A percentile compares a stretch with the other conserved stretches of the same genome.
These are phyloP conservation scores for Erucastrum elatum DNA, from an alignment of 345 rosid genomes.

Conservation along the genomic window DNA sequence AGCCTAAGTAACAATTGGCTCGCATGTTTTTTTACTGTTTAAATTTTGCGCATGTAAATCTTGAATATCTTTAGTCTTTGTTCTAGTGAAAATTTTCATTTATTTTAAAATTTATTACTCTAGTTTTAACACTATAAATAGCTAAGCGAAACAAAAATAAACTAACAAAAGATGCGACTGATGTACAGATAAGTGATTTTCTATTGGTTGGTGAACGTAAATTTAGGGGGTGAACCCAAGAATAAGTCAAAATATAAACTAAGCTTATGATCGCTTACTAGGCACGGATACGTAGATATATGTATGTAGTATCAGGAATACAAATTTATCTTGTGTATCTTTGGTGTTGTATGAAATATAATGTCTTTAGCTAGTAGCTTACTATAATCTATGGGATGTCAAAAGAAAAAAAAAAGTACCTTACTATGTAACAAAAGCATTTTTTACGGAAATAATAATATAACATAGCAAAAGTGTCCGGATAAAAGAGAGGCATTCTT, in stretches of 20 bases:
- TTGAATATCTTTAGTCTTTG: too few species aligned
- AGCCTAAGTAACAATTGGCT: background rate
- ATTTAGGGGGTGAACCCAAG: too few species aligned
- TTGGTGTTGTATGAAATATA: background rate
- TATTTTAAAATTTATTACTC: too few species aligned
- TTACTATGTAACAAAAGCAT: too few species aligned
- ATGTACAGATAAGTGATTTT: background rate
- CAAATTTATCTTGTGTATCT: background rate
- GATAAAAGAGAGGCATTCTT: background rate
- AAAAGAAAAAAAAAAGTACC: too few species aligned
- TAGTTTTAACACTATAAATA: too few species aligned
- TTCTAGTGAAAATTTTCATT: too few species aligned
- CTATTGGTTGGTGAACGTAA: too few species aligned
- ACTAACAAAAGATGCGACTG: background rate
- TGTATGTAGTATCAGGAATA: background rate
- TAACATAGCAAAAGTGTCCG: background rate
- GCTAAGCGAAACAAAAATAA: too few species aligned
- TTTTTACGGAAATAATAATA: background rate
- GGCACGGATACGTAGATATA: background rate
- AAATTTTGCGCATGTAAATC: too few species aligned
- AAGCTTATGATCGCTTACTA: background rate
- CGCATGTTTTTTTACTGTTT: background rate
- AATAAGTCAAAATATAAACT: too few species aligned
- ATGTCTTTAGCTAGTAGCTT: slow-evolving; percentile 6
- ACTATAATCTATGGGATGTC: background rate